Conservation (phyloP, 176 grass and related monocot genomes). For the Oryza longistaminata region DNA sequence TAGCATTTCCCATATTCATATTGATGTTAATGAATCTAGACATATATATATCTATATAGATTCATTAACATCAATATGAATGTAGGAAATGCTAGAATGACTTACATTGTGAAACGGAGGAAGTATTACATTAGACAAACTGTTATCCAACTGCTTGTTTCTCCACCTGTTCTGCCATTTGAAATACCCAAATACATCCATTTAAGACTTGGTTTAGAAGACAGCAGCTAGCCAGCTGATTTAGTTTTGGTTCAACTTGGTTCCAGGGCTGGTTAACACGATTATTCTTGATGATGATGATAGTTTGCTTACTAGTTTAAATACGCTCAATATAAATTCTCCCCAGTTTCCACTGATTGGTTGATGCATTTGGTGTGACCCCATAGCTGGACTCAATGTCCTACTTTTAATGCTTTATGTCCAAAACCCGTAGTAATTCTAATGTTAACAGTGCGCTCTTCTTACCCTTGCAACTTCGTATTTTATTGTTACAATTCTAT, state of each 20-base stretch:
- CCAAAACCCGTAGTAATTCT: neutral
- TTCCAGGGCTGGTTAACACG: neutral
- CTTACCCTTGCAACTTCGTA: neutral
- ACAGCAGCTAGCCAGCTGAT: slow-evolving; percentile 7
- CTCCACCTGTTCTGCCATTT: neutral
- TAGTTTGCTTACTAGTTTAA: slow-evolving; percentile 4
- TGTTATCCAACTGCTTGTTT: neutral
- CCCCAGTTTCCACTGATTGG: neutral
- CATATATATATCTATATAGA: too few relatives aligned
- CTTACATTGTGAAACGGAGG: too few relatives aligned
- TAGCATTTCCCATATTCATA: too few relatives aligned
- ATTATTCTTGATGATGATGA: neutral
- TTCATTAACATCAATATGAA: too few relatives aligned
- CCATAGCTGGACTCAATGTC: neutral
- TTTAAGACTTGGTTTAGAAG: neutral
- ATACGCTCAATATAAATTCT: neutral
- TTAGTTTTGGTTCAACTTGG: slow-evolving; percentile 5
- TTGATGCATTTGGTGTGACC: slow-evolving; percentile 5
- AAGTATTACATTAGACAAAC: neutral
- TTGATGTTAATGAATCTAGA: too few relatives aligned
- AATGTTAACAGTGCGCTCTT: neutral
- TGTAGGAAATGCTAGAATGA: too few relatives aligned
- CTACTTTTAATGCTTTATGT: slow-evolving; percentile 6
- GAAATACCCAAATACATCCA: neutral
- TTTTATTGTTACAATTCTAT: slow-evolving; percentile 15